Conservation (phyloP, 352 stramenopile species). For the Phytophthora chlamydospora region DNA sequence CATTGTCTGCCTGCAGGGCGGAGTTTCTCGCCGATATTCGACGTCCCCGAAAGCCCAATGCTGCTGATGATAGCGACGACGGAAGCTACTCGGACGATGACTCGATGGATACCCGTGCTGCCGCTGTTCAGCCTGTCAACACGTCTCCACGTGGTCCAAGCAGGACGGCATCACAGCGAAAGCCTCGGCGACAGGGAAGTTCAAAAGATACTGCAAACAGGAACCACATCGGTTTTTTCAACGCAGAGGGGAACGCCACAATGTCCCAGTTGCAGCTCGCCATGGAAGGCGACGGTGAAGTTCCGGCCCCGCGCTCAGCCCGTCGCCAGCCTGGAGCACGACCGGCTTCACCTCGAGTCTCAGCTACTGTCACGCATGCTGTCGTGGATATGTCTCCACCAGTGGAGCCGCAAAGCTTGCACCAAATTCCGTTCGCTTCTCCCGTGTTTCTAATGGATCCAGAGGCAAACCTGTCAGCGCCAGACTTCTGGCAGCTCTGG, state of each 20-base stretch:
- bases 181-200: slow-evolving; percentile 7
- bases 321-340: slow-evolving; percentile 20
- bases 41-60: slow-evolving; percentile 16
- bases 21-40: slow-evolving; percentile 65
- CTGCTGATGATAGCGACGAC: slow-evolving; percentile 33
- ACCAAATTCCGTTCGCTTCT: slow-evolving; percentile 64
- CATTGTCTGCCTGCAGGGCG: slow-evolving; percentile 26
- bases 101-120: neutral
- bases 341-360: slow-evolving; percentile 15
- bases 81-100: slow-evolving; percentile 13
- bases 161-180: slow-evolving; percentile 11
- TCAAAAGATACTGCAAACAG: slow-evolving; percentile 17
- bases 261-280: slow-evolving; percentile 28
- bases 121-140: slow-evolving; percentile 14
- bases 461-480: slow-evolving; percentile 22
- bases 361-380: neutral
- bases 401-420: slow-evolving; percentile 14
- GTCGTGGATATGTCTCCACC: slow-evolving; percentile 13
- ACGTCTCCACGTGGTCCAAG: slow-evolving; percentile 22
- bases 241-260: slow-evolving; percentile 40
- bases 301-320: slow-evolving; percentile 8
- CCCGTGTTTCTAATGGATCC: slow-evolving; percentile 63
- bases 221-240: slow-evolving; percentile 47
- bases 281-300: slow-evolving; percentile 31
- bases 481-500: slow-evolving; percentile 54